These are phyloP conservation scores for Plectosphaerella sp. DNA, from an alignment of 2,329 filamentous ascomycete species.

Conservation along the genomic window DNA sequence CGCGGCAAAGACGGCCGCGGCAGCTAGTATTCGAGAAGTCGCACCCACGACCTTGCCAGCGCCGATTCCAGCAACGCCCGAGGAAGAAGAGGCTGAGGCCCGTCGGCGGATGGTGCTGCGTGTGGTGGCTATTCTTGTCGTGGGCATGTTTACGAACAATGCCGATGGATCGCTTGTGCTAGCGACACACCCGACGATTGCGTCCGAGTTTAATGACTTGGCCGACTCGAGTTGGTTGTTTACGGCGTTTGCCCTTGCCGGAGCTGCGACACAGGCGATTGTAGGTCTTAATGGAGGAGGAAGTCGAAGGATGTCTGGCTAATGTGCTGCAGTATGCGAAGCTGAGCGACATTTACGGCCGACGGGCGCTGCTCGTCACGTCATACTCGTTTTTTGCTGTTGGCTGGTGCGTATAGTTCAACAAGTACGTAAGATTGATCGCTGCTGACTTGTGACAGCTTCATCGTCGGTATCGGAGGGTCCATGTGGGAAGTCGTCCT, in stretches of 20 bases:
- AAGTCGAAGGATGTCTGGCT: too few relatives aligned
- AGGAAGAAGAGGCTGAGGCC: neutral
- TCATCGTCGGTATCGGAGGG: conserved; percentile 35
- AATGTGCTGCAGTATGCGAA: conserved; percentile 42
- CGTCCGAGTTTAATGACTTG: conserved; percentile 55
- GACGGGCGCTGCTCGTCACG: conserved; percentile 39
- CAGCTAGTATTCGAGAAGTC: too few relatives aligned
- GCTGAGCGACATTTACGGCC: conserved; percentile 56
- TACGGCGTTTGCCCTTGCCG: conserved; percentile 24
- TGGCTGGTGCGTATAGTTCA: conserved; percentile 38
- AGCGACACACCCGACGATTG: conserved; percentile 59
- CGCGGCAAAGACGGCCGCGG: neutral
- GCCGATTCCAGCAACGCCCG: neutral
- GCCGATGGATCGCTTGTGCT: conserved; percentile 61
- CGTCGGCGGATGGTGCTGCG: conserved; percentile 9
- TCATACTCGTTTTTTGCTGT: conserved; percentile 51
- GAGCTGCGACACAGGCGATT: conserved; percentile 28
- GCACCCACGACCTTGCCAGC: neutral
- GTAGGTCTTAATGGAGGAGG: conserved; percentile 23
- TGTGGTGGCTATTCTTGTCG: conserved; percentile 16
- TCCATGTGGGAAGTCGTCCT: conserved; percentile 44
- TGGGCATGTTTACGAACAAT: conserved; percentile 58
- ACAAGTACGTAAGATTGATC: neutral
- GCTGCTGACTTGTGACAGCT: conserved; percentile 4
- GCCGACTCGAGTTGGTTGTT: conserved; percentile 49